Evolutionary conservation across 169 alveolate genomes (phyloP).

Genomic region (Plasmodium gonderi): DNA sequence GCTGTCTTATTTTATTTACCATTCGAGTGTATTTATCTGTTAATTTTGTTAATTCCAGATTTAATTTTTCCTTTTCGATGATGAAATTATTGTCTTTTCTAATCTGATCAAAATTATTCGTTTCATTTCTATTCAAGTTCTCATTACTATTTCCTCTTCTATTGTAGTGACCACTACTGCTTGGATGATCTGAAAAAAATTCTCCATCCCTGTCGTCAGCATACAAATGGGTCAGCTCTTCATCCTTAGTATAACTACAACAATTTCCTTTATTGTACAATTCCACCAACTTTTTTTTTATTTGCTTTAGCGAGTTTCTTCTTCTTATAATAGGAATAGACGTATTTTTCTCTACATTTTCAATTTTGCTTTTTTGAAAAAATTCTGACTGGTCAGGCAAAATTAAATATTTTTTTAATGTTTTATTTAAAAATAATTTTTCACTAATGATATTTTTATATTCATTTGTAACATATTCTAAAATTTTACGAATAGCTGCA

Average conservation of each 20-base stretch:
- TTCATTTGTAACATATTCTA: slow-evolving; percentile 17
- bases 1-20: slow-evolving; percentile 15
- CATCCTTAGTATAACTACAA: slow-evolving; percentile 48
- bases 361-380: slow-evolving; percentile 32
- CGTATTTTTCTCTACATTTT: slow-evolving; percentile 23
- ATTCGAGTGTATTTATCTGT: slow-evolving; percentile 13
- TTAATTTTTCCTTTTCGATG: slow-evolving; percentile 48
- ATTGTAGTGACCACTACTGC: no score
- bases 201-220: background rate
- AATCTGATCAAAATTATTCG: background rate
- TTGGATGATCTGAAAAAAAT: background rate
- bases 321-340: slow-evolving; percentile 28
- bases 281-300: slow-evolving; percentile 25
- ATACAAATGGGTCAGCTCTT: background rate
- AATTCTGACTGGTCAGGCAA: slow-evolving; percentile 6
- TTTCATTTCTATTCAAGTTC: background rate
- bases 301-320: background rate
- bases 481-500: slow-evolving; percentile 25
- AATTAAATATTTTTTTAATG: slow-evolving; percentile 35
- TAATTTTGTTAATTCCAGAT: slow-evolving; percentile 10
- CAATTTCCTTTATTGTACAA: slow-evolving; percentile 52
- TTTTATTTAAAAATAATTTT: slow-evolving; percentile 42
- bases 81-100: slow-evolving; percentile 22
- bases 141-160: background rate
- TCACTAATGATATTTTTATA: slow-evolving; percentile 39